Conservation (phyloP, 805 yeast species). For the Zygoascus flipseniorum region DNA sequence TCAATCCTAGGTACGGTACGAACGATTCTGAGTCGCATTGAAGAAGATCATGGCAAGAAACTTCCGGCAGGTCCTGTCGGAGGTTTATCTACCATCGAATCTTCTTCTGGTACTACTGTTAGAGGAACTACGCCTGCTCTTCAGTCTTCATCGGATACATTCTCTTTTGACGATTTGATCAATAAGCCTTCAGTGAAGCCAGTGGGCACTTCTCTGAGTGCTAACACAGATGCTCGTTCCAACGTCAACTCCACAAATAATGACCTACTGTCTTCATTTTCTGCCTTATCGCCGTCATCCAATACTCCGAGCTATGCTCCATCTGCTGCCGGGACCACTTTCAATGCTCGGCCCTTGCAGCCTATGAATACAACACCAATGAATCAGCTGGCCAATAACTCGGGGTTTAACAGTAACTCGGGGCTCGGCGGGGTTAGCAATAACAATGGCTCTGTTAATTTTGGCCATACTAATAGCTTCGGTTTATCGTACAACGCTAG, state of each 20-base stretch:
- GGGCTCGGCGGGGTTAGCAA: too few relatives aligned
- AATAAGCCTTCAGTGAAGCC: not conserved
- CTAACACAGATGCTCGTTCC: not conserved
- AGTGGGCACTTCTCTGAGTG: not conserved
- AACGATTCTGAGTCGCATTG: slow-evolving; percentile 36
- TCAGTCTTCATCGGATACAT: slow-evolving; percentile 5
- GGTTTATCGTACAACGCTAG: too few relatives aligned
- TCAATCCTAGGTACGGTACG: slow-evolving; percentile 34
- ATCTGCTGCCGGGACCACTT: not conserved
- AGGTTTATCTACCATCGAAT: not conserved
- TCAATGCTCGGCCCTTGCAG: not conserved
- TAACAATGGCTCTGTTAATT: too few relatives aligned
- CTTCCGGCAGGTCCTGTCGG: slow-evolving; percentile 14
- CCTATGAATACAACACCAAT: not conserved
- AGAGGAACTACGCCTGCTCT: slow-evolving; percentile 2
- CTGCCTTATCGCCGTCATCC: not conserved
- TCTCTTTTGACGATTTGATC: slow-evolving; percentile 1
- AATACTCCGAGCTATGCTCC: not conserved
- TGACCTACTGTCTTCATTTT: not conserved
- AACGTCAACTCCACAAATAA: not conserved
- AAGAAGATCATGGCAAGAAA: slow-evolving; percentile 33
- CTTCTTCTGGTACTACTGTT: not conserved
- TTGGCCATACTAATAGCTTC: too few relatives aligned
- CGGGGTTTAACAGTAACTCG: not conserved
- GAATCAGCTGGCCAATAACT: not conserved